Base-by-base conservation (phyloP, 2,329 filamentous ascomycete species). In the Trichoderma brevicompactum region DNA sequence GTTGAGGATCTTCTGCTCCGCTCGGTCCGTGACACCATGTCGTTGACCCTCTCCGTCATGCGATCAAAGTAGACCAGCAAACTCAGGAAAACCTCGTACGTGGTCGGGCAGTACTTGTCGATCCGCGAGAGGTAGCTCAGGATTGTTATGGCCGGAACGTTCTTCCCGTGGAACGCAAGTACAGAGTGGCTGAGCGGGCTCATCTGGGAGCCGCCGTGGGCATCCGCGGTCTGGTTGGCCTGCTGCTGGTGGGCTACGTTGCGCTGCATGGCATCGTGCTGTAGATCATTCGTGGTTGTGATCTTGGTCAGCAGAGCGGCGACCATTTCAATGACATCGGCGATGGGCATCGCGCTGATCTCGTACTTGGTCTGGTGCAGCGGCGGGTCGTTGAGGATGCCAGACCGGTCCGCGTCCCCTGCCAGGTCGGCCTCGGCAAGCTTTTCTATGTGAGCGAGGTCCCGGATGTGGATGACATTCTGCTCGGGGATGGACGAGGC, bases 241-340 rank as follows among this genome's bases (percentile, higher is more conserved):
- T 86, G 85, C 65, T 85, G 83, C 67, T 86, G 83, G 65, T 87
- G 84, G n/a, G 82, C 77, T 3, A 81, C 83, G 67, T 86, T 87
- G 64, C 92, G 87, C 78, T 97, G 92, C 69, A 97, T 79, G 69
- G 94, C 91, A 75, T 97, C 92, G 77, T 98, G 94, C 76, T 98
- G 94, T 59, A 90, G 82, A 75, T 99, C 95, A 75, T 99, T 99
- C 65, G 94, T 97, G 3, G 92, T 92, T 6, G 95, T 98, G 72
- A 99, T 99, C 78, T 98, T 98, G 65, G 94, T 97, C 68, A 99
- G 82, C 28, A 99, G 85, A 7, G 94, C 95, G 5, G 95, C 95
- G 4, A 99, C 95, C 95, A 99, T 98, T 78, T 98, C 94, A 75
- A 99, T 99, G 71, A 99, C 92, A 74, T 99, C 94, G 69, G 90